Base-by-base conservation (phyloP, 176 grass and related monocot genomes). In the Poa pratensis region DNA sequence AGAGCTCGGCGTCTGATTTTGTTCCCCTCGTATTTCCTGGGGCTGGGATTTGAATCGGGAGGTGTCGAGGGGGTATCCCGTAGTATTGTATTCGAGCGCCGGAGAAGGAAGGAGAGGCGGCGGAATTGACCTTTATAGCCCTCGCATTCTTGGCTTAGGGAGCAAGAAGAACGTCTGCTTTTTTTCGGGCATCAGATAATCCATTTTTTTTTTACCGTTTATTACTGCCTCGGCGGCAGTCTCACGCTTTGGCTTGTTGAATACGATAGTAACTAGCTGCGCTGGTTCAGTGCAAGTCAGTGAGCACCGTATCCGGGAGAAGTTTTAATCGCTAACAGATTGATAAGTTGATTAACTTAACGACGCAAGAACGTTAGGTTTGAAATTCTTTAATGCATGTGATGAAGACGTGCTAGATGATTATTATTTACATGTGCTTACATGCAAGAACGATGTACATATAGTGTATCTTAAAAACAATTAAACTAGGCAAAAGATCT, bases 81-180 rank as follows among this genome's bases (percentile, higher is more conserved):
- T 73, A 73, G 70, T 73, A 73, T 73, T 73, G 43, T 73, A 73
- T 73, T 49, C 4, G 70, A 14, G 40, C 69, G 43, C 19, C 55
- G 3, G 63, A 43, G 27, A 22, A 51, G 20, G 63, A 74, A 72
- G 83, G 54, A 73, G 72, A 86, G 11, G 70, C 23, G 69, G 67
- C 13, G 8, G 2, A 83, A 76, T 75, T 87, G 63, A 75, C 80
- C 12, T 87, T 80, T 90, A 61, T 87, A 80, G 1, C 84, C 84
- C 34, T 51, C 80, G 5, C 0, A 67, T 83, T 90, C 84, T 84
- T 90, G 89, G 75, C 89, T 84, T 90, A 75, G 59, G 89, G 89
- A 83, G 16, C 84, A 83, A 83, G 84, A 79, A 86, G 75, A 73
- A 78, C 61, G 73, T 74, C 45, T 24, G 26, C 22, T 26, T 54